phyloP scores from a whole-genome alignment of 75 land plant genomes.

The Selaginella moellendorffii region DNA sequence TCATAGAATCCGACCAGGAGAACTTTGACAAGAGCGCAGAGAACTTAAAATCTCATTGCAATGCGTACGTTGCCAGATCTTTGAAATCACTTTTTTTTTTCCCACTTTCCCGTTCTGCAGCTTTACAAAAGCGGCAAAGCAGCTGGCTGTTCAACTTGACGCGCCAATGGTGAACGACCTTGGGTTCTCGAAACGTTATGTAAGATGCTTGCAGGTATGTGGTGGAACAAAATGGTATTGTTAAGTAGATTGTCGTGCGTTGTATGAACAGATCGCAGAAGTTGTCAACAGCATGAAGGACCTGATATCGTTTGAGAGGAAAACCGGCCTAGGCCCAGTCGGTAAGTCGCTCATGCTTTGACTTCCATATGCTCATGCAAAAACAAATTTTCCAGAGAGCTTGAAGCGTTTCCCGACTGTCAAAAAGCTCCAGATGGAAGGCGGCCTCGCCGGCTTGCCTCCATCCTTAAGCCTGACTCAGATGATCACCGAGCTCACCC shows the following conservation, averaged over 20 bases:
- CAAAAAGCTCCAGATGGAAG: conserved; percentile 30
- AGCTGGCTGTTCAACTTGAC: conserved; percentile 28
- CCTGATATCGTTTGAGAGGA: conserved; percentile 31
- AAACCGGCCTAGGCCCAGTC: conserved; percentile 25
- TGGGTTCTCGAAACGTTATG: conserved; percentile 38
- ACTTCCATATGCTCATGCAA: too few species aligned
- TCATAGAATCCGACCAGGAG: conserved; percentile 28
- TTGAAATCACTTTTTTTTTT: too few species aligned
- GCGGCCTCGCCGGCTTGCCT: conserved; percentile 12
- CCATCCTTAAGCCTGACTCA: conserved; percentile 15
- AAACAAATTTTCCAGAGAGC: too few species aligned
- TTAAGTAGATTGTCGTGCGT: background rate
- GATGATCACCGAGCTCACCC: conserved; percentile 23
- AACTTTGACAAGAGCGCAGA: conserved; percentile 26
- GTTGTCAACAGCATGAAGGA: conserved; percentile 41
- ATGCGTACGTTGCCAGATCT: conserved; percentile 19
- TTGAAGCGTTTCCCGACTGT: conserved; percentile 24
- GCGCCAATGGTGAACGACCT: conserved; percentile 38
- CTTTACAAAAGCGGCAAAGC: conserved; percentile 28
- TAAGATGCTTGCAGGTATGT: conserved; percentile 36
- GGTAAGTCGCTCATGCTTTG: too few species aligned
- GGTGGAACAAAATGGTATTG: background rate
- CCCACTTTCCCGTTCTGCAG: too few species aligned
- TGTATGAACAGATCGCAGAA: conserved; percentile 29
- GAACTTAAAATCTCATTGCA: conserved; percentile 31